A percentile compares a stretch with the other conserved stretches of the same genome.
These are phyloP conservation scores for Oidiodendron maius DNA, from an alignment of 495 filamentous ascomycete genomes.

Conservation along the genomic window DNA sequence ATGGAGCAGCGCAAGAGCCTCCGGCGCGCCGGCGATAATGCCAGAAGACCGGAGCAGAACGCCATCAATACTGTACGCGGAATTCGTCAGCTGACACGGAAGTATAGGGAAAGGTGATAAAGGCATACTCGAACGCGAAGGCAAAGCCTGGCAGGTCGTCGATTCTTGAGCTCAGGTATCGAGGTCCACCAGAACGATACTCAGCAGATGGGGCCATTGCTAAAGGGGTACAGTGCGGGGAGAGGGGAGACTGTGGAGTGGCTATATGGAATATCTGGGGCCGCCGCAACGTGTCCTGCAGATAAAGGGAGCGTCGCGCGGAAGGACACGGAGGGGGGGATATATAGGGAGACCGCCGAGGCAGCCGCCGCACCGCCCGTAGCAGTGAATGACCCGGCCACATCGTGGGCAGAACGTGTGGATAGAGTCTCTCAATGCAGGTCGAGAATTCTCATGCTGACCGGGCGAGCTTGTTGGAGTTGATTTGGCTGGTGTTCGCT, in stretches of 20 bases:
- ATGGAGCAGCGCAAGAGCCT: conserved; percentile 67
- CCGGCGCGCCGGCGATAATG: conserved; percentile 74
- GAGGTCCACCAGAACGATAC: not conserved
- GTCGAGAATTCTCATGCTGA: no score
- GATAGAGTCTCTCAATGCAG: no score
- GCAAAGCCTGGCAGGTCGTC: conserved; percentile 2
- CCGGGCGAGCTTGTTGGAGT: no score
- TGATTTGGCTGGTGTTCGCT: no score
- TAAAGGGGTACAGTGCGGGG: not conserved
- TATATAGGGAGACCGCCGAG: not conserved
- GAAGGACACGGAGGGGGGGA: not conserved
- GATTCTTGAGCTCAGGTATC: not conserved
- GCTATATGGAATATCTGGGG: no score
- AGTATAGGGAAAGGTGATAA: not conserved
- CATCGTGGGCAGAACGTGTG: not conserved
- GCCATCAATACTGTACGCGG: conserved; percentile 63
- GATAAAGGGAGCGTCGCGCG: not conserved
- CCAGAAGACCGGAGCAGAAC: conserved; percentile 82
- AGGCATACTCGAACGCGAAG: conserved; percentile 6
- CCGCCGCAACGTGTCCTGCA: no score
- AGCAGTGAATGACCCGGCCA: not conserved
- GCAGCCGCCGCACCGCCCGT: not conserved
- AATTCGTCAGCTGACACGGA: conserved; percentile 1
- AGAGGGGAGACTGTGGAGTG: not conserved
- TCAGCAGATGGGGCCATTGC: not conserved